Base-by-base conservation (phyloP, 495 filamentous ascomycete genomes). In the Aspergillus nanangensis region DNA sequence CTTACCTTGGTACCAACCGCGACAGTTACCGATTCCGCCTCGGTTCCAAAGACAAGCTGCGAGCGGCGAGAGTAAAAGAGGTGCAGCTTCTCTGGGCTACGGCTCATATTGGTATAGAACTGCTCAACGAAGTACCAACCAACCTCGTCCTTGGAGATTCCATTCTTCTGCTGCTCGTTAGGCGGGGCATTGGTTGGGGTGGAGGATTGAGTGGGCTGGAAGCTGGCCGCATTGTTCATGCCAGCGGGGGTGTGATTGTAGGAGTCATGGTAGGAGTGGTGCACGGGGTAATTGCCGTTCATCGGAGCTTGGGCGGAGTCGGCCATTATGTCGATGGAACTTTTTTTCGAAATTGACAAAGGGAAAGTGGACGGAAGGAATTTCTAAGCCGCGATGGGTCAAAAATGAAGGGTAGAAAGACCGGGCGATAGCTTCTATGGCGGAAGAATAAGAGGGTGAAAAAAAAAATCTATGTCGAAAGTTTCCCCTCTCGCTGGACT, bases 81-180 rank as follows among this genome's bases (percentile, higher is more conserved):
- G 60, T 90, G 89, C 49, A 98, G 81, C 69, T 92, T 95, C 56
- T 95, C 91, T 13, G 94, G 93, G 48, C 75, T 86, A 63, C 89
- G 88, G 81, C 89, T 95, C 57, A 98, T 76, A 51, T 88, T 98
- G 50, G 89, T 97, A 67, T 98, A 98, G 75, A 95, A 97, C 62
- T 95, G 90, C 77, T 98, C 94, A 25, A 97, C 93, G 53, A 98
- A 98, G 67, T 90, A 96, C 93, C 93, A 98, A 56, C 90, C 93
- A 41, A 98, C 87, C 69, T 97, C 89, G 66, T 91, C 88, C 65
- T 93, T 94, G 35, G 72, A 63, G 51, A 69, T 74, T 42, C 65
- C 65, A 50, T 62, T 70, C 55, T 71, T 73, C 51, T 69, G 64
- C 45, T 69, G 25, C 25, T 29, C 71, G 34, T 51, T 61, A 23